phyloP scores from a whole-genome alignment of 345 rosid genomes.

The Eucalyptus brandiana region DNA sequence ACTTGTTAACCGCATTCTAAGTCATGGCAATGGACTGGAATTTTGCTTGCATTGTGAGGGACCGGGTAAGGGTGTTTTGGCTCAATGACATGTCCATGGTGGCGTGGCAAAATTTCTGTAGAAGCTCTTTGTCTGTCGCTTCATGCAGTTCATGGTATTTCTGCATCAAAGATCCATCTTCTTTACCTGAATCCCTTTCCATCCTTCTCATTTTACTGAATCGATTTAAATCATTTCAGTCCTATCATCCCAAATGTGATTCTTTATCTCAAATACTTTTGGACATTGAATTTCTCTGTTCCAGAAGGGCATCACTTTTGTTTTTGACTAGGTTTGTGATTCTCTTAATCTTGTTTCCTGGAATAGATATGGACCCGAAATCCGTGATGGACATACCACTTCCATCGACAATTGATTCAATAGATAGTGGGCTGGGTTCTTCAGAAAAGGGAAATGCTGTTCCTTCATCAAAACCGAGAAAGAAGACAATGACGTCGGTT shows the following conservation, averaged over 20 bases:
- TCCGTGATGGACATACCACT: conserved; percentile 63
- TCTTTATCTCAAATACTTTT: background rate
- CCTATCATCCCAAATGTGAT: background rate
- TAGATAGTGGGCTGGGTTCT: conserved; percentile 62
- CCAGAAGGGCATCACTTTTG: background rate
- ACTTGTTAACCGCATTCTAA: background rate
- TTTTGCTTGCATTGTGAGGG: background rate
- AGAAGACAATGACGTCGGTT: conserved; percentile 97
- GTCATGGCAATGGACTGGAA: background rate
- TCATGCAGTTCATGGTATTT: background rate
- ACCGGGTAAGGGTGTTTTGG: background rate
- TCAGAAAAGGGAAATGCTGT: conserved; percentile 45
- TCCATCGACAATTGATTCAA: conserved; percentile 43
- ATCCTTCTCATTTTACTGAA: background rate
- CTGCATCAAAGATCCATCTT: background rate
- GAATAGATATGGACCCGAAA: conserved; percentile 68
- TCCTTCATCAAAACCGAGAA: conserved; percentile 53
- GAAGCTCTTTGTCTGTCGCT: background rate
- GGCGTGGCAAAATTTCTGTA: background rate
- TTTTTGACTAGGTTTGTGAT: background rate
- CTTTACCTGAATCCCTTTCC: background rate
- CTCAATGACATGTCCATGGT: background rate
- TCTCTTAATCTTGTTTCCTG: conserved; percentile 4
- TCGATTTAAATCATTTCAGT: background rate
- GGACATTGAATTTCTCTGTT: background rate